Evolutionary conservation across 805 yeast species (phyloP), one percentile per base, ranked within the genome.

Genomic region (Lipomyces oligophaga): DNA sequence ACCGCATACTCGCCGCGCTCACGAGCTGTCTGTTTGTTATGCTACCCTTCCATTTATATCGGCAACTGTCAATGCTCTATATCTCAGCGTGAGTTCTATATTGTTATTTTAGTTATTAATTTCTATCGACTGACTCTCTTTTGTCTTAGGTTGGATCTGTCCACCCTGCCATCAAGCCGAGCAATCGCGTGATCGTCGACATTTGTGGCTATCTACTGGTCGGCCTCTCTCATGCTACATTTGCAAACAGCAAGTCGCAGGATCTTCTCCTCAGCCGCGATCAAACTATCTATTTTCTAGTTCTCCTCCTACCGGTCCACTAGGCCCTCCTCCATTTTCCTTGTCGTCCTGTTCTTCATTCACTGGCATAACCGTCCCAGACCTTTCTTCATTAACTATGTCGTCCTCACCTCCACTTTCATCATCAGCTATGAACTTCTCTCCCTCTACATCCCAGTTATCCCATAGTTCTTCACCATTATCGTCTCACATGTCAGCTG

Each of bases 131-230:
- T 31, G 18, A 22, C 40, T 15, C 15, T 19, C 4, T 7, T 13
- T 10, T 8, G 11, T 10, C 15, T 20, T 28, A 49, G 50, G 55
- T 3, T 52, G 56, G 56, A 45, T 49, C 4, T 52, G 56, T 32
- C 30, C 21, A 13, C 33, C 35, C 33, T 52, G 56, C 25, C 56
- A 39, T 22, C 33, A 27, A n/a, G 24, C 20, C 16, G 56, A 52
- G 24, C 11, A 48, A 8, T 16, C 15, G 20, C 37, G 30, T 10
- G 56, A 49, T 19, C 38, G 53, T 5, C 22, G 4, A 18, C 22
- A 27, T 19, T 25, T 15, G 18, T 32, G 35, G 28, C 11, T 35
- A 22, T 6, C 11, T 20, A 11, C 16, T 30, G 37, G 36, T 40
- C 24, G 10, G 16, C 33, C n/a, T 10, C 19, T 30, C 21, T 32